These are phyloP conservation scores for Sindora glabra DNA, from an alignment of 306 rosid species.

Conservation along the genomic window DNA sequence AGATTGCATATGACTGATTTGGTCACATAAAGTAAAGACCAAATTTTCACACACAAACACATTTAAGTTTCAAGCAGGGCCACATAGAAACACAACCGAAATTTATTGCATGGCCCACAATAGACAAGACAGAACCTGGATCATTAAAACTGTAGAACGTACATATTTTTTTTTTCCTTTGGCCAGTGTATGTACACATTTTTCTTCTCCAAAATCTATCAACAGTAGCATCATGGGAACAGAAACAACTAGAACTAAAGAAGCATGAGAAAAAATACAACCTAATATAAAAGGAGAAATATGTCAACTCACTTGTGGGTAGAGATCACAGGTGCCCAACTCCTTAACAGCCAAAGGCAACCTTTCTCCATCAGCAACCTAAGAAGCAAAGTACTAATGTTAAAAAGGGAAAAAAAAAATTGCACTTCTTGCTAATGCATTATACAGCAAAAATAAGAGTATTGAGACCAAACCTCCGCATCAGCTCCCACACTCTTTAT, in stretches of 20 bases:
- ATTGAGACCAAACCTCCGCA: slow-evolving; percentile 55
- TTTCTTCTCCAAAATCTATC: background rate
- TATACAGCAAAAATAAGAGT: background rate
- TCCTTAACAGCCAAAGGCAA: slow-evolving; percentile 93
- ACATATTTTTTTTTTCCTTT: background rate
- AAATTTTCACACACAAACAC: background rate
- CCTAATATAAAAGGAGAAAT: slow-evolving; percentile 15
- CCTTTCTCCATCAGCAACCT: slow-evolving; percentile 98
- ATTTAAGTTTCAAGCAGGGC: background rate
- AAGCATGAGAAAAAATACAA: slow-evolving; percentile 2
- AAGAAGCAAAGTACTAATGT: slow-evolving; percentile 21
- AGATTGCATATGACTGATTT: background rate
- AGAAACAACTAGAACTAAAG: background rate
- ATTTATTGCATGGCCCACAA: background rate
- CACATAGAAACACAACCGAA: background rate
- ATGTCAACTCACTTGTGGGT: slow-evolving; percentile 71
- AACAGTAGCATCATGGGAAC: background rate
- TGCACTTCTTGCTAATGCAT: background rate
- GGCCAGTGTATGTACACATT: background rate
- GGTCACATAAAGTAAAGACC: slow-evolving; percentile 5
- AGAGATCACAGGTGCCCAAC: slow-evolving; percentile 97
- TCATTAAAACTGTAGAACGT: background rate
- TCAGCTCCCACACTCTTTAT: slow-evolving; percentile 94
- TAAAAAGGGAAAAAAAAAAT: slow-evolving; percentile 4
- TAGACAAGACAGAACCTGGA: background rate